These are phyloP conservation scores for Triticum dicoccoides DNA, from an alignment of 176 grass and related monocot species.

Conservation along the genomic window DNA sequence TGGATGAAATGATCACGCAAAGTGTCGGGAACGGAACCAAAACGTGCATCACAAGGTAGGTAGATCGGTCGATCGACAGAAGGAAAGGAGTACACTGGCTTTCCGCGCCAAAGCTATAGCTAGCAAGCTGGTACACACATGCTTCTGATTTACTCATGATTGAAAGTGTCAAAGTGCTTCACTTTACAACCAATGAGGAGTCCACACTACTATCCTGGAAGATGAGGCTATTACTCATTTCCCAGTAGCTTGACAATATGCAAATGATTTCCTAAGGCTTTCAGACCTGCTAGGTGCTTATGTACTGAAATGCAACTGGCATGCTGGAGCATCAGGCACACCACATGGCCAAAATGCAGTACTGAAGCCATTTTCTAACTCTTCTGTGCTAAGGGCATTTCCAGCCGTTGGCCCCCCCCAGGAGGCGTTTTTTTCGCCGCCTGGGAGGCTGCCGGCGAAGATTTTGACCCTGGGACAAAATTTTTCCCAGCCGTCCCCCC, in stretches of 20 bases:
- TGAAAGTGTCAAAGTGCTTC: constrained; percentile 19
- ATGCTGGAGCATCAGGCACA: not conserved
- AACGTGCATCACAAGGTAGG: constrained; percentile 37
- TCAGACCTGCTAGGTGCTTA: not conserved
- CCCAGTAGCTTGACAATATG: not conserved
- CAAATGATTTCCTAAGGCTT: not conserved
- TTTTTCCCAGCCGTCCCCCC: no score
- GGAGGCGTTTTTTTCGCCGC: no score
- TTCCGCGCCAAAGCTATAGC: not conserved
- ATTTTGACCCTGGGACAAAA: no score
- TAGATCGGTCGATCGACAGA: not conserved
- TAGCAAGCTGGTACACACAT: not conserved
- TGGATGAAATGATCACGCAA: not conserved
- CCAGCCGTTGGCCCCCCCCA: no score
- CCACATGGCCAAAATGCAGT: not conserved
- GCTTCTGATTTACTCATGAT: constrained; percentile 22
- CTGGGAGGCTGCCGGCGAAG: no score
- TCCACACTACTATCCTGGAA: not conserved
- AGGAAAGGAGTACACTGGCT: not conserved
- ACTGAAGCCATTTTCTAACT: not conserved
- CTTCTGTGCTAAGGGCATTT: not conserved
- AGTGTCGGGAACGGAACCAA: not conserved
- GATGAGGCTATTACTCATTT: not conserved
- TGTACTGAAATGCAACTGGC: not conserved
- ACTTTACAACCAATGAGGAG: constrained; percentile 28